Evolutionary conservation across 2,329 filamentous ascomycete genomes (phyloP), one percentile per base, ranked within the genome.

Genomic region (Penicillium sp.): DNA sequence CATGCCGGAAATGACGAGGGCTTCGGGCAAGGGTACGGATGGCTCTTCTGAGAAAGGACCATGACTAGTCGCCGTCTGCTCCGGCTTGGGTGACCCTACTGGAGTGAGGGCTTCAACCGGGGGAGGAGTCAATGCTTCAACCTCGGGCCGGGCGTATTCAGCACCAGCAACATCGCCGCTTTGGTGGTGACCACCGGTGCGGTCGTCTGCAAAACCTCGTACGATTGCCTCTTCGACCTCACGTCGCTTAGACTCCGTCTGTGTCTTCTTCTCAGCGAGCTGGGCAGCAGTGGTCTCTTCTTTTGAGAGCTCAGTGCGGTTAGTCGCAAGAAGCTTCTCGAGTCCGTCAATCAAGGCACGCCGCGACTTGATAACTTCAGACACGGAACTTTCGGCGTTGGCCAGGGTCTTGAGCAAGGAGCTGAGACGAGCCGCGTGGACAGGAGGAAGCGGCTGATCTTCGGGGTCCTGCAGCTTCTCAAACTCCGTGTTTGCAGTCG

Each of bases 141-240:
- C 81, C 61, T 92, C 85, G 1, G 93, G 92, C 27, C 90, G 85
- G 46, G 54, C n/a, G 12, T 62, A 40, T 71, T 72, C 29, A 34
- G 68, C 60, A 56, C 64, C 58, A 34, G 68, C 60, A 56, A 63
- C 58, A n/a, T 62, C 51, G 8, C 65, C 60, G 32, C 63, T 61
- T 26, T 70, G 71, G 33, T 73, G 55, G 61, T 78, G 67, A 42
- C 78, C 71, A 7, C 77, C 75, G 2, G 78, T 76, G 3, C 78
- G 74, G 8, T 83, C 77, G 7, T 85, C 81, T 1, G 84, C 82
- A 12, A 96, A 81, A 7, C 90, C 90, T 45, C 88, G 85, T 82
- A 99, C 91, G 61, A 99, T 97, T 42, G 85, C 87, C 59, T 93
- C 85, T 71, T 99, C 94, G 7, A 99, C 91, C 41, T 94, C 88